phyloP scores from a whole-genome alignment of 2,329 filamentous ascomycete species.

The Hypoxylon sp. region DNA sequence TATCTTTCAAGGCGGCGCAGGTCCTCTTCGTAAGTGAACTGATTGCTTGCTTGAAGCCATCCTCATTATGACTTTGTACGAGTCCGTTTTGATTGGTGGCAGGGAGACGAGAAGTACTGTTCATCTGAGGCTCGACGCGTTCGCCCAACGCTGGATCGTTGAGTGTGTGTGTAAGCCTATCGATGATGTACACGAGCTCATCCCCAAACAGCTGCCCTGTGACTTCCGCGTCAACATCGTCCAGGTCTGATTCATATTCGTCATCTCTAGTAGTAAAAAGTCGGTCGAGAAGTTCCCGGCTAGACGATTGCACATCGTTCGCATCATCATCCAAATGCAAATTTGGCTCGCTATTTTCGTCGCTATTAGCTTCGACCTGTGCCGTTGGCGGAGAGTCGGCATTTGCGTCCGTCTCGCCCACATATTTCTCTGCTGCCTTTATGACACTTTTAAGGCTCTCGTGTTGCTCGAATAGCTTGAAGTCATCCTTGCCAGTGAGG shows the following conservation, averaged over 20 bases:
- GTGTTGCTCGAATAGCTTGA: conserved; percentile 48
- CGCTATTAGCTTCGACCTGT: background rate
- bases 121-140: conserved; percentile 7
- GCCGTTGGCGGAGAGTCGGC: background rate
- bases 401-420: conserved; percentile 50
- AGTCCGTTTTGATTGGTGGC: background rate
- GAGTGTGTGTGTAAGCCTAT: conserved; percentile 22
- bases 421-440: conserved; percentile 59
- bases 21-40: background rate
- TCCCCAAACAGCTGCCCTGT: conserved; percentile 45
- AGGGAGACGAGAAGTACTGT: conserved; percentile 9
- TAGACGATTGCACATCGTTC: background rate
- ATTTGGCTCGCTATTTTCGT: background rate
- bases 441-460: conserved; percentile 60
- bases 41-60: background rate
- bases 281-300: conserved; percentile 12
- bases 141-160: conserved; percentile 10
- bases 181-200: conserved; percentile 36
- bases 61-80: background rate
- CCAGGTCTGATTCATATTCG: conserved; percentile 48
- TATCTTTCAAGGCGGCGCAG: conserved; percentile 15
- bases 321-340: background rate
- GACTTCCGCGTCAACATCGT: conserved; percentile 59
- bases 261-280: conserved; percentile 32
- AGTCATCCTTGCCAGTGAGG: conserved; percentile 48